Base-by-base conservation (phyloP, 352 stramenopile species). In the Pythium oligandrum region DNA sequence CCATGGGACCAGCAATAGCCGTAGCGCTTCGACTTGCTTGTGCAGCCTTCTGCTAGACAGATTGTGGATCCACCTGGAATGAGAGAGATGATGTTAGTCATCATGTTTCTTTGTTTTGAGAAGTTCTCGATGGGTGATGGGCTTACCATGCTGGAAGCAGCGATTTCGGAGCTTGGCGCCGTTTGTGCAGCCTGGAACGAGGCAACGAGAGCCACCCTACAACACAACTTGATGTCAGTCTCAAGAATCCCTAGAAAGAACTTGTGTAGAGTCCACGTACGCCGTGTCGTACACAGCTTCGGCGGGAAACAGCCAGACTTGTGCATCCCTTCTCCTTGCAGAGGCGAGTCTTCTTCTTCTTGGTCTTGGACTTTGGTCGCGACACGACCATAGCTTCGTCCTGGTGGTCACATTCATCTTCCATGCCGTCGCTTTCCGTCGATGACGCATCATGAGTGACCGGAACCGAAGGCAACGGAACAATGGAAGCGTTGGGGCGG, bases 1-100 rank as follows among this genome's bases (percentile, higher is more conserved):
- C 62, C 67, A 46, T 75, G 67, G 3, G 59, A 75, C 67, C 67
- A 75, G 49, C 67, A 75, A 60, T 70, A 72, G 9, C 67, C 67
- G 34, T 75, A 73, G 4, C 63, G 63, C 63, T 73, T 72, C 26
- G 67, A 61, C 45, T 77, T 77, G 50, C 59, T 73, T 33, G 52
- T 51, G 40, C 68, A 77, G 2, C 56, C 64, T 5, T 60, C 64
- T 0, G 65, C 65, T 2, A 66, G 51, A 39, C 68, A 77, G 39
- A 67, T 62, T 45, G 61, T 76, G 17, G 57, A 76, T 7, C 68
- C 64, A 32, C 68, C 68, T 26, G 17, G 17, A 26, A 26, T 26
- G 17, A 26, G 17, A 26, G 17, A 26, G 17, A 26, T 26, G 17
- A 26, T 26, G 17, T 26, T 26, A 26, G 17, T 26, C 17, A 26